Evolutionary conservation across 805 yeast genomes (phyloP).

Genomic region (Teunomyces funiuensis): DNA sequence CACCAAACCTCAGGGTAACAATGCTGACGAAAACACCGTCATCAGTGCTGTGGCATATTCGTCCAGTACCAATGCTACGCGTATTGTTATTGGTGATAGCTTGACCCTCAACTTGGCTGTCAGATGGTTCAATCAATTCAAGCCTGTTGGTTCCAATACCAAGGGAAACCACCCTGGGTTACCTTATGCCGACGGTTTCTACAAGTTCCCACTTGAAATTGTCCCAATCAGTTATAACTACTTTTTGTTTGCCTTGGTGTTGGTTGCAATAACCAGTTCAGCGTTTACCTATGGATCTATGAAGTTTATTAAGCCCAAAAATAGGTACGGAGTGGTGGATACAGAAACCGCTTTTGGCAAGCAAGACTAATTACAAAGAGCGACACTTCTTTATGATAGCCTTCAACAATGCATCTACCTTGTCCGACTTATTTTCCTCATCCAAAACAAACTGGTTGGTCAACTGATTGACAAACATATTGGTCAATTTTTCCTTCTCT

Average conservation of each 20-base stretch:
- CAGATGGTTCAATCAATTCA: constrained; percentile 49
- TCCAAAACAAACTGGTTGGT: constrained; percentile 22
- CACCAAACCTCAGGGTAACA: constrained; percentile 31
- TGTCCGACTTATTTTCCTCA: constrained; percentile 20
- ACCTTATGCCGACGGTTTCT: constrained; percentile 42
- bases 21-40: constrained; percentile 38
- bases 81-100: constrained; percentile 65
- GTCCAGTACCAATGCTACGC: constrained; percentile 58
- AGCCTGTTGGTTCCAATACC: constrained; percentile 8
- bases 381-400: constrained; percentile 43
- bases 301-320: constrained; percentile 3
- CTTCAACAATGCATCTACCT: constrained; percentile 31
- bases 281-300: constrained; percentile 16
- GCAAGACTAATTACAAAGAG: constrained; percentile 14
- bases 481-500: constrained; percentile 32
- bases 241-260: constrained; percentile 17
- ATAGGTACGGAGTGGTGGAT: constrained; percentile 14
- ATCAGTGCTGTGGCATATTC: constrained; percentile 60
- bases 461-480: constrained; percentile 24
- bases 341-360: constrained; percentile 17
- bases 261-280: constrained; percentile 24
- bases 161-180: constrained; percentile 17
- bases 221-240: constrained; percentile 26
- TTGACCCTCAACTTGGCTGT: constrained; percentile 58
- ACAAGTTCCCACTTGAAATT: constrained; percentile 33